Conservation (phyloP, 306 rosid species). For the Pterocarpus santalinus region DNA sequence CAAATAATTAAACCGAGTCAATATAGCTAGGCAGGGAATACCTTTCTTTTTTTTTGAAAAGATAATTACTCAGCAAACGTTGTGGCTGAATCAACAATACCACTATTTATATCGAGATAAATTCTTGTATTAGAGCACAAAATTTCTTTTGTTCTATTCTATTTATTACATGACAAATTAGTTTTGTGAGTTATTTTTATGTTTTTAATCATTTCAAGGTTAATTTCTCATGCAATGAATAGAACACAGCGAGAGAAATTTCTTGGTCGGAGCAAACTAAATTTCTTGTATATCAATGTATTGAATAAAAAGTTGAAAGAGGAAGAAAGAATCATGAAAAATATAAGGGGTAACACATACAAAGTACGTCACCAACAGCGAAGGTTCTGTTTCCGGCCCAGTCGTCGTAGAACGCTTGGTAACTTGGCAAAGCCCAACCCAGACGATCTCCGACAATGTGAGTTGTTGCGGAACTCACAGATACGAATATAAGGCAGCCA, state of each 20-base stretch:
- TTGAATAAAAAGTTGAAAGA: too few species aligned
- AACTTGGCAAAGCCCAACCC: slow-evolving; percentile 73
- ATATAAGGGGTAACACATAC: slow-evolving; percentile 46
- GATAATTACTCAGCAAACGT: not conserved
- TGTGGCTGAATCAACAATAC: not conserved
- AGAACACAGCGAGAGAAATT: too few species aligned
- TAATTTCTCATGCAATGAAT: too few species aligned
- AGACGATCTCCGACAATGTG: slow-evolving; percentile 72
- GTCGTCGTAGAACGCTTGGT: slow-evolving; percentile 44
- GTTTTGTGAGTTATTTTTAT: too few species aligned
- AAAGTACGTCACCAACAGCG: slow-evolving; percentile 65
- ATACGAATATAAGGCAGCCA: slow-evolving; percentile 46
- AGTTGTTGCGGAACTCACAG: slow-evolving; percentile 46
- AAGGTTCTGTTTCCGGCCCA: slow-evolving; percentile 72
- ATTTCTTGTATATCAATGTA: not conserved
- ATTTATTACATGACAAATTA: too few species aligned
- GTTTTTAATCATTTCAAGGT: too few species aligned
- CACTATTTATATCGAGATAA: too few species aligned
- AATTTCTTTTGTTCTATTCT: too few species aligned
- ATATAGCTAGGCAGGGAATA: not conserved
- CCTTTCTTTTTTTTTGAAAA: not conserved
- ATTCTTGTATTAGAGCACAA: too few species aligned
- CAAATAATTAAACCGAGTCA: not conserved
- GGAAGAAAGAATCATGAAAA: too few species aligned
- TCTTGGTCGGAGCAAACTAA: too few species aligned